Base-by-base conservation (phyloP, 2,329 filamentous ascomycete genomes). In the Stagonosporopsis cucurbitacearum region DNA sequence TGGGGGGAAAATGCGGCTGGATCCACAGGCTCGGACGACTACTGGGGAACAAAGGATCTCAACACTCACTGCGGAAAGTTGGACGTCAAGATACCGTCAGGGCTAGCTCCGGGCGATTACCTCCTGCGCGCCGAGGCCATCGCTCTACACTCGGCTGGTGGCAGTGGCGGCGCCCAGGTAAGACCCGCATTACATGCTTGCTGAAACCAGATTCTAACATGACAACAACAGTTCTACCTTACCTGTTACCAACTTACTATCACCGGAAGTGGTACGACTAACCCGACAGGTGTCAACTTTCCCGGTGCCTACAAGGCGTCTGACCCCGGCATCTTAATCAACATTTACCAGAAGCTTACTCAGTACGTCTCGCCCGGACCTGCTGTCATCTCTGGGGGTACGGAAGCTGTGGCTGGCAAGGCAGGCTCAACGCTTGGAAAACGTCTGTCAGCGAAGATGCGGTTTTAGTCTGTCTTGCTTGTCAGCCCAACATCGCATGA, bases 191-290 rank as follows among this genome's bases (percentile, higher is more conserved):
- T 12, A 4, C 9, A 13, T 20, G 9, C 3, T 8, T 17, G 40
- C 23, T 6, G 20, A 11, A 35, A n/a, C 2, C 19, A 26, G 36
- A n/a, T 19, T 13, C 42, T 43, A 13, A 47, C 20, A 19, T 4
- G 5, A 15, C 6, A 3, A 6, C n/a, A 20, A 15, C 76, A 81
- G 62, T 75, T 75, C 65, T 80, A 81, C 67, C 74, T 78, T 25
- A 73, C 72, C 28, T 81, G 86, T 72, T 77, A 85, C 64, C 87
- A 88, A 78, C 68, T 88, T 59, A 79, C 86, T 68, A 76, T 88
- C 59, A 82, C 81, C 23, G 84, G 85, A 52, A 73, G 76, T 35
- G 84, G 82, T 15, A 79, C 81, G 36, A 78, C 76, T n/a, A 75
- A 69, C 54, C 72, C 75, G 1, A 56, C 58, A 23, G 85, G 84